phyloP scores from a whole-genome alignment of 495 filamentous ascomycete species.

The Trichoderma orchidacearum region DNA sequence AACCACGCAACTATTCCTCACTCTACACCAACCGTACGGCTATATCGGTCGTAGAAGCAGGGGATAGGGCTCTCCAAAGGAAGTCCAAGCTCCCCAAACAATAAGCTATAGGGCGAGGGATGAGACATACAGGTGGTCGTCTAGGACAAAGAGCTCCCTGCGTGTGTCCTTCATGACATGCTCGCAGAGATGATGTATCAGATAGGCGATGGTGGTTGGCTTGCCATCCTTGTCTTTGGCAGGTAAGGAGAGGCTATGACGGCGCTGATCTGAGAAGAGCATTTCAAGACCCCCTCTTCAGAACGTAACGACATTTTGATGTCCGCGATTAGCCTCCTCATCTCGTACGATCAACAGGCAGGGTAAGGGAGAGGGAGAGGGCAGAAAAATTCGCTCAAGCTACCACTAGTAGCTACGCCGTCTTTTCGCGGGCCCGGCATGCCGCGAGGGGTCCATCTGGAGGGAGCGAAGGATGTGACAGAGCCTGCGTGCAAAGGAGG shows the following conservation, averaged over 20 bases:
- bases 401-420: background rate
- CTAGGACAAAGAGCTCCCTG: slow-evolving; percentile 79
- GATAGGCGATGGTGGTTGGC: slow-evolving; percentile 55
- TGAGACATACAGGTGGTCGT: slow-evolving; percentile 65
- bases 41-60: too few relatives aligned
- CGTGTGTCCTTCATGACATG: slow-evolving; percentile 76
- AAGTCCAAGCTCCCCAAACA: too few relatives aligned
- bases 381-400: slow-evolving; percentile 4
- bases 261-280: slow-evolving; percentile 72
- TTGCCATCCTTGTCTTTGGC: slow-evolving; percentile 40
- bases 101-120: background rate
- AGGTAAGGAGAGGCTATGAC: slow-evolving; percentile 56
- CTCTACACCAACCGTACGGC: too few relatives aligned
- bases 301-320: too few relatives aligned
- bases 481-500: background rate
- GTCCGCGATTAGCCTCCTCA: background rate
- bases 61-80: too few relatives aligned
- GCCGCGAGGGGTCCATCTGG: background rate
- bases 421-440: background rate
- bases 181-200: slow-evolving; percentile 69
- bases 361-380: background rate
- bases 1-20: too few relatives aligned
- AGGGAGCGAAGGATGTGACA: background rate
- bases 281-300: slow-evolving; percentile 86
- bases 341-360: slow-evolving; percentile 4